Evolutionary conservation across 345 rosid genomes (phyloP).

Genomic region (Murraya koenigii): DNA sequence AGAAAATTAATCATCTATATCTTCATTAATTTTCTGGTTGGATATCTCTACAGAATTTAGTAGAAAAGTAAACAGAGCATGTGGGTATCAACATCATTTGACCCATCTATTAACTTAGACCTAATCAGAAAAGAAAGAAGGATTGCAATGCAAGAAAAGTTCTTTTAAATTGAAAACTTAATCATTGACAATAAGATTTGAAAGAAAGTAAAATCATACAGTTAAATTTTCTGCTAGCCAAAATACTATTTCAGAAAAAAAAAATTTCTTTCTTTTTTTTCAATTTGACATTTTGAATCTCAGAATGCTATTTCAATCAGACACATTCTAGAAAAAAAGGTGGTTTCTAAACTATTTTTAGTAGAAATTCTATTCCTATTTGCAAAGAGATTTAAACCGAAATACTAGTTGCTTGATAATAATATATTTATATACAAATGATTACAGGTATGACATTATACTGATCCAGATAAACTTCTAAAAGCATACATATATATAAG

Average conservation of each 20-base stretch:
- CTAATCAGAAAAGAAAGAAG: neutral
- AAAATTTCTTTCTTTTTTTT: too few species aligned
- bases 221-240: neutral
- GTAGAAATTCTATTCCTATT: too few species aligned
- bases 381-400: too few species aligned
- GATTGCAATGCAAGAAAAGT: neutral
- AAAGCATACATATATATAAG: neutral
- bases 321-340: too few species aligned
- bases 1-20: neutral
- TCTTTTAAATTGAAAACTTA: neutral
- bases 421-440: too few species aligned
- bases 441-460: too few species aligned
- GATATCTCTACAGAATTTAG: neutral
- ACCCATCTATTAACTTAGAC: neutral
- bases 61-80: neutral
- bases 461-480: too few species aligned
- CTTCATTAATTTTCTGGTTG: neutral
- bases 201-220: neutral
- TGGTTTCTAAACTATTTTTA: too few species aligned
- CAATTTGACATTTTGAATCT: too few species aligned
- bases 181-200: neutral
- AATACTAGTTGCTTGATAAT: too few species aligned
- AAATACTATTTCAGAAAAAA: neutral
- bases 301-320: neutral
- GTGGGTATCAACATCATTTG: conserved; percentile 7